A percentile compares a stretch with the other conserved stretches of the same genome.
Conservation (phyloP, 2,329 filamentous ascomycete species). For the Arachnomyces sp. region DNA sequence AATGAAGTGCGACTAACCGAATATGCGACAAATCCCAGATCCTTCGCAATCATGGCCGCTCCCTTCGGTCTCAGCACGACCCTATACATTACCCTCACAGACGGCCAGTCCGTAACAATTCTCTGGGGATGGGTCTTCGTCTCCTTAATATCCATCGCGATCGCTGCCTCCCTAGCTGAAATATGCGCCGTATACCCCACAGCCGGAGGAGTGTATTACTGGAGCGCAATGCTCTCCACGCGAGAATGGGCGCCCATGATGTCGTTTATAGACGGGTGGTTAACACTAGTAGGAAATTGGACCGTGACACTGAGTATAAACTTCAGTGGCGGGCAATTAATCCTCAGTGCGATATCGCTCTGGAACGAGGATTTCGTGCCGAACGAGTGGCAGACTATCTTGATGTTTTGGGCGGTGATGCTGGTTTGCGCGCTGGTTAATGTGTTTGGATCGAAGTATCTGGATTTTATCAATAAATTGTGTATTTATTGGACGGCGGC, state of each 20-base stretch:
- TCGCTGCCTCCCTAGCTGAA: constrained; percentile 59
- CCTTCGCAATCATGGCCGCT: constrained; percentile 68
- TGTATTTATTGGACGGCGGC: constrained; percentile 65
- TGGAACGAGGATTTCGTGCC: constrained; percentile 62
- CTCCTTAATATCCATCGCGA: constrained; percentile 53
- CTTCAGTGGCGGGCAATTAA: constrained; percentile 63
- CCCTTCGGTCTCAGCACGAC: constrained; percentile 62
- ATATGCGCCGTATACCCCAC: constrained; percentile 63
- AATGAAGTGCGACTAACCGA: neutral
- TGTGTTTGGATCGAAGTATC: constrained; percentile 52
- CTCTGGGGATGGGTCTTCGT: constrained; percentile 63
- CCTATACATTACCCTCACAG: constrained; percentile 57
- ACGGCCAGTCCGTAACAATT: constrained; percentile 61
- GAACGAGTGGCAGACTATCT: constrained; percentile 60
- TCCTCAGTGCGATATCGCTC: constrained; percentile 58
- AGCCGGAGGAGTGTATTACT: constrained; percentile 63
- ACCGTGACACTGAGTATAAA: constrained; percentile 60
- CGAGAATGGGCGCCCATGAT: constrained; percentile 58
- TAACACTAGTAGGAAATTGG: constrained; percentile 67
- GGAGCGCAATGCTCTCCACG: constrained; percentile 60
- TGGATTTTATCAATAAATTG: constrained; percentile 63
- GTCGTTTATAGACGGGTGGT: constrained; percentile 62
- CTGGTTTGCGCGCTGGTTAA: constrained; percentile 56
- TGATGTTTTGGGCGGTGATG: constrained; percentile 66
- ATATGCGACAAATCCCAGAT: constrained; percentile 28